A percentile compares a stretch with the other conserved stretches of the same genome.
These are phyloP conservation scores for Mortierella sp. DNA, from an alignment of 371 early-diverging fungal species.

Conservation along the genomic window DNA sequence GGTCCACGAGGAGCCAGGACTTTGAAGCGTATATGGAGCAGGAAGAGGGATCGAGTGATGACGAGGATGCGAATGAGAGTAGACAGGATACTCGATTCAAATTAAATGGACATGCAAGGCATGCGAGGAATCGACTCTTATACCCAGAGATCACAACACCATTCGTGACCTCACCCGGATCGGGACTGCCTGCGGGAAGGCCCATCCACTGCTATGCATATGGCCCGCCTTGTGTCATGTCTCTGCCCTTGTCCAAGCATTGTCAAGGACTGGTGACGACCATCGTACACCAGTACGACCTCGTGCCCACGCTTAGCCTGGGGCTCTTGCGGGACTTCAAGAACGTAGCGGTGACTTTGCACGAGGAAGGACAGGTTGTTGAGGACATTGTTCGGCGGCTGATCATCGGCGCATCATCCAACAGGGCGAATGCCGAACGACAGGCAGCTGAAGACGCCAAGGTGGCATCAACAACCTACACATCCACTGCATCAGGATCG, in stretches of 20 bases:
- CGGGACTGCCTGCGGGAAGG: constrained; percentile 76
- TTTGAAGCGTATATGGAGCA: constrained; percentile 54
- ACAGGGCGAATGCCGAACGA: constrained; percentile 34
- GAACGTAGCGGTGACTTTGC: constrained; percentile 75
- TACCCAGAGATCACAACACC: constrained; percentile 57
- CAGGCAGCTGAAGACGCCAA: constrained; percentile 31
- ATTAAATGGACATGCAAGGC: constrained; percentile 7
- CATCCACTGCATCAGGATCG: background rate
- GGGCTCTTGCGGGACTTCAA: constrained; percentile 82
- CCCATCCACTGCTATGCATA: constrained; percentile 84
- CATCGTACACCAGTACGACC: constrained; percentile 77
- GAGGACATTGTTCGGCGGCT: constrained; percentile 78
- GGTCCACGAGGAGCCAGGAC: constrained; percentile 68
- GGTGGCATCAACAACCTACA: constrained; percentile 13
- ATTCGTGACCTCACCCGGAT: constrained; percentile 73
- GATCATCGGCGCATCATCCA: constrained; percentile 59
- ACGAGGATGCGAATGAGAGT: constrained; percentile 19
- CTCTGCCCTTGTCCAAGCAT: constrained; percentile 72
- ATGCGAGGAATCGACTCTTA: constrained; percentile 8
- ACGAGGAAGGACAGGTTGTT: constrained; percentile 70
- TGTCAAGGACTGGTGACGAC: constrained; percentile 80
- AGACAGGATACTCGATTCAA: background rate
- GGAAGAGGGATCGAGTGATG: constrained; percentile 30
- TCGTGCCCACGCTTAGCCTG: constrained; percentile 77
- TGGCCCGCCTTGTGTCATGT: constrained; percentile 81